Conservation (phyloP, 495 filamentous ascomycete species). For the Aspergillus nanangensis region DNA sequence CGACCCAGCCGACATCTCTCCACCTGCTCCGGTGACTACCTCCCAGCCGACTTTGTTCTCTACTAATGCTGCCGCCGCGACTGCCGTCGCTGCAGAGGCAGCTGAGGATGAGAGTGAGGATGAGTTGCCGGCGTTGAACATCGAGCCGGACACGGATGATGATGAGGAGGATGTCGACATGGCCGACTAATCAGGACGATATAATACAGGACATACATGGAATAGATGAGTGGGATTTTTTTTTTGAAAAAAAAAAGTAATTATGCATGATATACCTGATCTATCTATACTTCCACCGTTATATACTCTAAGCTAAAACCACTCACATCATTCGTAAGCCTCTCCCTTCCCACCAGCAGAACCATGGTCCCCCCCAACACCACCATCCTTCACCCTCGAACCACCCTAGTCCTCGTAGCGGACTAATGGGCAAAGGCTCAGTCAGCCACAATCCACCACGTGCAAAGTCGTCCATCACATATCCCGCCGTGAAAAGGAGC, state of each 20-base stretch:
- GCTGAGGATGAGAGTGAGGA: conserved; percentile 43
- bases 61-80: too few relatives aligned
- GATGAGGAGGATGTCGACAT: conserved; percentile 33
- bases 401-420: conserved; percentile 50
- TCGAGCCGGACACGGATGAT: conserved; percentile 44
- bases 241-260: too few relatives aligned
- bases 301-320: too few relatives aligned
- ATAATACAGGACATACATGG: too few relatives aligned
- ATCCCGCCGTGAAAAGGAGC: conserved; percentile 49
- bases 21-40: conserved; percentile 4
- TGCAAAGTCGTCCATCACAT: conserved; percentile 59
- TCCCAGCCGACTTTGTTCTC: too few relatives aligned
- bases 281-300: too few relatives aligned
- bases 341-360: conserved; percentile 46
- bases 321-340: conserved; percentile 69
- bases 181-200: conserved; percentile 19
- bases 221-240: too few relatives aligned
- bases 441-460: conserved; percentile 58
- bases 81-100: conserved; percentile 2
- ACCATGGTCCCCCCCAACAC: conserved; percentile 50
- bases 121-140: conserved; percentile 44
- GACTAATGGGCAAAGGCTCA: conserved; percentile 66
- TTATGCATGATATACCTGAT: too few relatives aligned
- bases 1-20: conserved; percentile 10
- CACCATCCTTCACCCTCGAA: conserved; percentile 46